Percentiles rank a stretch among this genome's conserved stretches.
Conservation (phyloP, 495 filamentous ascomycete genomes). For the Apodospora peruviana region DNA sequence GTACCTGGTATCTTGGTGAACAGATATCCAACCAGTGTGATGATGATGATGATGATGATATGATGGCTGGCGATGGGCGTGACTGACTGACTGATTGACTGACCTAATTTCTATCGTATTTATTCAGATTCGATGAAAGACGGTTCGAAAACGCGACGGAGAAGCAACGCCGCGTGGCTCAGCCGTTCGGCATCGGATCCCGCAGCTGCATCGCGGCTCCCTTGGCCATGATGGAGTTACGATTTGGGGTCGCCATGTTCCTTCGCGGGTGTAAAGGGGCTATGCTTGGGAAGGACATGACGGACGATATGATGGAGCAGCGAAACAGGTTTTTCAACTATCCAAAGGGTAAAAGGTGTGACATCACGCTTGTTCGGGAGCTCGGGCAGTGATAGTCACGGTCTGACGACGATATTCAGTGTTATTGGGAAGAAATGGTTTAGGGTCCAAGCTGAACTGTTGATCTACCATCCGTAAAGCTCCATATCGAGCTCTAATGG, state of each 20-base stretch:
- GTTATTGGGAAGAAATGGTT: neutral
- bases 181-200: constrained; percentile 49
- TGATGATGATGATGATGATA: no score
- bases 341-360: constrained; percentile 21
- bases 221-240: constrained; percentile 29
- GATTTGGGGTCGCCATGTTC: constrained; percentile 27
- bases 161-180: constrained; percentile 45
- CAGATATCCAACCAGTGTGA: no score
- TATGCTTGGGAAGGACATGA: constrained; percentile 32
- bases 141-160: constrained; percentile 35
- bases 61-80: no score
- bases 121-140: constrained; percentile 19
- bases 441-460: no score
- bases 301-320: constrained; percentile 40
- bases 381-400: neutral
- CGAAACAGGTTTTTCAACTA: constrained; percentile 37
- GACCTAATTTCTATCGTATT: no score
- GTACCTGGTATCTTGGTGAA: no score
- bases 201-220: constrained; percentile 27
- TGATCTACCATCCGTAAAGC: no score
- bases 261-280: constrained; percentile 26
- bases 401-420: neutral
- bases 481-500: no score
- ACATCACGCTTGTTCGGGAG: neutral
- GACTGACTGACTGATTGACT: no score